phyloP scores from a whole-genome alignment of 2,329 filamentous ascomycete species.

The Penicillium sp. region DNA sequence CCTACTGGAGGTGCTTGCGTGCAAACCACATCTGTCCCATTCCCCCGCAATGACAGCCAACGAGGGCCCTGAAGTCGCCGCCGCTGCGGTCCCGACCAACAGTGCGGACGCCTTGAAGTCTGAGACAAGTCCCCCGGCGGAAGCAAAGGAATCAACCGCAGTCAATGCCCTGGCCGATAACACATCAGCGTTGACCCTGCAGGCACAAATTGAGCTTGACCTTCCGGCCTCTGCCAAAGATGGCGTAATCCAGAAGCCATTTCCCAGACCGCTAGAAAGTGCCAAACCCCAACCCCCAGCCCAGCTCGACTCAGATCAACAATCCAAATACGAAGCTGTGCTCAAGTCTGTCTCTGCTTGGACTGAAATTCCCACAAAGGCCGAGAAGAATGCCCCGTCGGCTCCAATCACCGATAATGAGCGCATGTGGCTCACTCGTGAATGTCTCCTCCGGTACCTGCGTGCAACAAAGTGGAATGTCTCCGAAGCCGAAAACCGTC shows the following conservation, averaged over 20 bases:
- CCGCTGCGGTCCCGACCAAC: slow-evolving; percentile 5
- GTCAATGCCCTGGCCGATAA: slow-evolving; percentile 8
- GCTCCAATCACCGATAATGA: slow-evolving; percentile 70
- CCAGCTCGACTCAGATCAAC: slow-evolving; percentile 67
- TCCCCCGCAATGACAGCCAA: slow-evolving; percentile 10
- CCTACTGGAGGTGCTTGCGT: no score
- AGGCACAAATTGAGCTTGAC: slow-evolving; percentile 22
- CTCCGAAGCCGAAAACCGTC: slow-evolving; percentile 67
- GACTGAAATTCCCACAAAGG: slow-evolving; percentile 61
- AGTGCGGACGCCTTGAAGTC: slow-evolving; percentile 11
- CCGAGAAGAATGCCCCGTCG: slow-evolving; percentile 52
- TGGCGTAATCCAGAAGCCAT: slow-evolving; percentile 50
- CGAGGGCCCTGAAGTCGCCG: slow-evolving; percentile 7
- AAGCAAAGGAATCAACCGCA: not conserved
- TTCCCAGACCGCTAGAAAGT: slow-evolving; percentile 52
- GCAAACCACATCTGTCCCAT: not conserved
- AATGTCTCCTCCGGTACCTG: slow-evolving; percentile 88
- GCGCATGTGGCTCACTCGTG: slow-evolving; percentile 81
- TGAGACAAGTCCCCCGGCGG: slow-evolving; percentile 6
- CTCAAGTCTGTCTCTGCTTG: slow-evolving; percentile 65
- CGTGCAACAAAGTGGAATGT: slow-evolving; percentile 88
- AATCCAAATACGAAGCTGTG: slow-evolving; percentile 72
- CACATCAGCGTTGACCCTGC: no score
- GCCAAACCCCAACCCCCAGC: slow-evolving; percentile 54
- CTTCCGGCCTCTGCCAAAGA: slow-evolving; percentile 37